Percentiles rank a stretch among this genome's conserved stretches.
Conservation (phyloP, 176 grass and related monocot genomes). For the Lolium rigidum region DNA sequence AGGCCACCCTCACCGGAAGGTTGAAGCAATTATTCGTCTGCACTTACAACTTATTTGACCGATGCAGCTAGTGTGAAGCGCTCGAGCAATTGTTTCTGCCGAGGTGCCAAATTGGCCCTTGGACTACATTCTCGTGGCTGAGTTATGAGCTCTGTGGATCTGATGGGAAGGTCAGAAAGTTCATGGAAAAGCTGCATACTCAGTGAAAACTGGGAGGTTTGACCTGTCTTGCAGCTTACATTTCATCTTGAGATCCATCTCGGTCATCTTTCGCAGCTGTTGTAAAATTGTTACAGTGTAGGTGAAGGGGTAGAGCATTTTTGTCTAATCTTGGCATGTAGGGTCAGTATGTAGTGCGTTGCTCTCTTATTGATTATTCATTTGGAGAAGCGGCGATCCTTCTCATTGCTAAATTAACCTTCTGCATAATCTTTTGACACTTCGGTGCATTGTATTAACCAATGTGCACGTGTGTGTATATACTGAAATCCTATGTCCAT, state of each 20-base stretch:
- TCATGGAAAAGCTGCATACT: constrained; percentile 33
- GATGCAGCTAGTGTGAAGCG: constrained; percentile 41
- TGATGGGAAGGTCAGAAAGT: constrained; percentile 33
- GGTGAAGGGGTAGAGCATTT: constrained; percentile 59
- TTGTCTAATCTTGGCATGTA: constrained; percentile 56
- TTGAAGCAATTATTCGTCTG: constrained; percentile 43
- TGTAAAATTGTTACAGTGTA: constrained; percentile 57
- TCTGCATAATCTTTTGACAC: constrained; percentile 54
- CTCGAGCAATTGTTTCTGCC: constrained; percentile 31
- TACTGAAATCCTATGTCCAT: constrained; percentile 45
- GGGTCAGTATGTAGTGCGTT: constrained; percentile 57
- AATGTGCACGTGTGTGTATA: constrained; percentile 54
- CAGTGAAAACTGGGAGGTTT: constrained; percentile 14
- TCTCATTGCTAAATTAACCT: constrained; percentile 57
- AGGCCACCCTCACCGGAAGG: constrained; percentile 53
- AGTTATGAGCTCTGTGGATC: constrained; percentile 39
- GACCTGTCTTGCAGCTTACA: constrained; percentile 17
- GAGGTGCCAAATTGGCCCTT: constrained; percentile 40
- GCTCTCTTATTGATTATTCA: constrained; percentile 70
- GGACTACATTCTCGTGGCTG: constrained; percentile 27
- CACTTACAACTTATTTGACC: constrained; percentile 39
- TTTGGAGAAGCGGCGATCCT: constrained; percentile 55
- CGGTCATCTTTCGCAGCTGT: constrained; percentile 42
- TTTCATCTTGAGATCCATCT: constrained; percentile 39
- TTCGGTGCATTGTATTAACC: constrained; percentile 56